Base-by-base conservation (phyloP, 1,139 yeast species). In the Taphrina communis region DNA sequence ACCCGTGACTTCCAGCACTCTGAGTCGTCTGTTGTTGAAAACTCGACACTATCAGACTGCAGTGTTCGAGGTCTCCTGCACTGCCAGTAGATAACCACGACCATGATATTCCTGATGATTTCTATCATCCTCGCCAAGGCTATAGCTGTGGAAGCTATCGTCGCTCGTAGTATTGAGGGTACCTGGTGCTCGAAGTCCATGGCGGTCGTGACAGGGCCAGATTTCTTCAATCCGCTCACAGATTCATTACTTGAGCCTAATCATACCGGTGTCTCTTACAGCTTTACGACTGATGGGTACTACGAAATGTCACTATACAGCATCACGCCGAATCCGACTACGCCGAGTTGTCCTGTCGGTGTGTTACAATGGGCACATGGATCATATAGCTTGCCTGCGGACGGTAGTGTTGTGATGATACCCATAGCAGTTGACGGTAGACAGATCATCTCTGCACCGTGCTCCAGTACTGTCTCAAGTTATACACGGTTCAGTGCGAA, bases 161-260 rank as follows among this genome's bases (percentile, higher is more conserved):
- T 41, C 17, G 48, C 60, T 25, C 62, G 46, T 12, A 36, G 52
- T 14, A 59, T 73, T 44, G 68, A 70, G 35, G 99, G 99, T n/a
- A 94, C 99, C 0, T 94, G 99, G 99, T 79, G 93, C 0, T 88
- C 97, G 19, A 94, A 94, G 78, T 88, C 97, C 25, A 90, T 90
- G 77, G 87, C 96, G 7, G 99, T 95, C 9, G 88, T 94, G 80
- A 94, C 99, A 0, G 99, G 99, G 0, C 97, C 99, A 77, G 97
- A 94, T 3, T 94, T 94, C 76, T 94, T 86, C 77, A 98, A 94
- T 77, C 99, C 99, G 1, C 89, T 92, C 35, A 97, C 92, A 76
- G 99, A 94, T 78, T 84, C 93, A 39, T 82, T 94, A 71, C 90
- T 92, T 73, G 99, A 95, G 78, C 99, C 99, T 2, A 94, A 93